Percentiles rank a stretch among this genome's conserved stretches.
Conservation (phyloP, 805 yeast genomes). For the Nakazawaea ambrosiae region DNA sequence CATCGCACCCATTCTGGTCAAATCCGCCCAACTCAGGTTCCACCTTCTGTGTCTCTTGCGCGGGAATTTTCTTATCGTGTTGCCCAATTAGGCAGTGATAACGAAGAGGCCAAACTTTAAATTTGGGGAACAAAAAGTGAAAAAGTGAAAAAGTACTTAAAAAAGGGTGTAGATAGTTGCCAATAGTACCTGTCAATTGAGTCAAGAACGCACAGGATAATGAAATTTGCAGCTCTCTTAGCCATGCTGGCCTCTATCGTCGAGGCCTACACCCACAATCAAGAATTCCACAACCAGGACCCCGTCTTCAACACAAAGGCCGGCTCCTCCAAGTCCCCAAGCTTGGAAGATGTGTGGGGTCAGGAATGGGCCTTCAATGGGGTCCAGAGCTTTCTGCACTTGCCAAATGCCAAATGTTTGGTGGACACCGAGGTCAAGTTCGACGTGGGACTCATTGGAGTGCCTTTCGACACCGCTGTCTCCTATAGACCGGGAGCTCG, state of each 20-base stretch:
- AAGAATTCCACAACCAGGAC: slow-evolving; percentile 7
- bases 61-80: too few species aligned
- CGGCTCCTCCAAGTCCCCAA: slow-evolving; percentile 18
- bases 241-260: slow-evolving; percentile 8
- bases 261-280: slow-evolving; percentile 3
- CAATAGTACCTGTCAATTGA: too few species aligned
- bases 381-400: slow-evolving; percentile 67
- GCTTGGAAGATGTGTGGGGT: slow-evolving; percentile 63
- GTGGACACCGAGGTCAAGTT: slow-evolving; percentile 36
- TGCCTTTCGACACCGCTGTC: slow-evolving; percentile 80
- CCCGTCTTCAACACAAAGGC: not conserved
- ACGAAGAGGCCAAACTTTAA: too few species aligned
- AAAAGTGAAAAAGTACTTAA: too few species aligned
- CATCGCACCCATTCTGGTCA: too few species aligned
- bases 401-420: slow-evolving; percentile 55
- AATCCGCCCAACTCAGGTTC: too few species aligned
- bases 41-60: too few species aligned
- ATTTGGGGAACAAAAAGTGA: too few species aligned
- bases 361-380: slow-evolving; percentile 68
- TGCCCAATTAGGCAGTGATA: too few species aligned
- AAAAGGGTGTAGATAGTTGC: too few species aligned
- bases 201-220: too few species aligned
- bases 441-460: slow-evolving; percentile 72
- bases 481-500: slow-evolving; percentile 78
- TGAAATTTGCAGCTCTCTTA: slow-evolving; percentile 8